Percentiles rank a stretch among this genome's conserved stretches.
Evolutionary conservation across 2,329 filamentous ascomycete genomes (phyloP).

Genomic region (Dothidotthia symphoricarpi): DNA sequence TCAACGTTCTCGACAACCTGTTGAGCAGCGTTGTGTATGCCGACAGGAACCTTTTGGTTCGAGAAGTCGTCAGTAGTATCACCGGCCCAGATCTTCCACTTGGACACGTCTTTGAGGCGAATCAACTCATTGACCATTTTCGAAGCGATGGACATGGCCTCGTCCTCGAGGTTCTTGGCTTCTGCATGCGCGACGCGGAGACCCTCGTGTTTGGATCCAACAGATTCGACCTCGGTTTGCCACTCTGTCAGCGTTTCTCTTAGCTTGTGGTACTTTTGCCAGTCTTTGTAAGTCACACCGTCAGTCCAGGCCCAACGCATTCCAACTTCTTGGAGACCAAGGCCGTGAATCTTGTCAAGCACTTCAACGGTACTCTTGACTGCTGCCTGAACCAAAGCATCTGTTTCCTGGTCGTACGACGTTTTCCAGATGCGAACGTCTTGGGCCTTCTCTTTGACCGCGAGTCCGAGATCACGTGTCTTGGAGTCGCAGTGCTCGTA

Average conservation of each 20-base stretch:
- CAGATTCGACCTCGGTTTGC: conserved; percentile 75
- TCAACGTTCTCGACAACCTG: conserved; percentile 43
- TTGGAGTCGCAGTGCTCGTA: conserved; percentile 54
- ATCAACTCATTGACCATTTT: conserved; percentile 75
- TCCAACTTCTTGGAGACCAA: conserved; percentile 86
- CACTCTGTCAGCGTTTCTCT: conserved; percentile 81
- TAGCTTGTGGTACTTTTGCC: conserved; percentile 89
- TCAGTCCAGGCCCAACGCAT: conserved; percentile 96
- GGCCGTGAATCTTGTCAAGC: conserved; percentile 75
- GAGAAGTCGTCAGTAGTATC: conserved; percentile 80
- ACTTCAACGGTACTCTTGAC: conserved; percentile 80
- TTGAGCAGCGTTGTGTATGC: conserved; percentile 49
- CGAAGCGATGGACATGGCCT: conserved; percentile 77
- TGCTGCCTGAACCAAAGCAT: conserved; percentile 66
- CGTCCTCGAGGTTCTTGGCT: conserved; percentile 68
- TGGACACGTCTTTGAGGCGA: conserved; percentile 77
- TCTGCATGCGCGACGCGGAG: conserved; percentile 67
- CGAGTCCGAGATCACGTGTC: conserved; percentile 66
- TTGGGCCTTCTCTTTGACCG: conserved; percentile 75
- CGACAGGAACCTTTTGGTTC: conserved; percentile 60
- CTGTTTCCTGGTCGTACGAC: conserved; percentile 67
- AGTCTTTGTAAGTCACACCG: conserved; percentile 93
- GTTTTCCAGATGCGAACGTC: conserved; percentile 74
- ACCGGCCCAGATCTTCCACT: conserved; percentile 74
- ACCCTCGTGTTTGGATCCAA: conserved; percentile 71